Base-by-base conservation (phyloP, 257 asterid species). In the Gynochthodes officinalis region DNA sequence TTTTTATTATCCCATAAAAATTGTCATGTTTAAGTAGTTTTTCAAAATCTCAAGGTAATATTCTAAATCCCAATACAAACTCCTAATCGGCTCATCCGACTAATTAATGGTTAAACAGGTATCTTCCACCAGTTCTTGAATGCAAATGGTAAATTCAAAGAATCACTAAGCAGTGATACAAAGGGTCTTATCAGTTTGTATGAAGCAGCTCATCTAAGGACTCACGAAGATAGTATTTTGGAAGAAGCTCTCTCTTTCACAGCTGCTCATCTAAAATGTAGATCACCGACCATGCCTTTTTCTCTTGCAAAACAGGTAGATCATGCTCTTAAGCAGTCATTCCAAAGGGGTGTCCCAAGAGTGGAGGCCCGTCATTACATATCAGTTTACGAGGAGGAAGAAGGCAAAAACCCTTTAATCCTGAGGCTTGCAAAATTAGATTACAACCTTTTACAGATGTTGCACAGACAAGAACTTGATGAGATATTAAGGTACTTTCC, bases 171-270 rank as follows among this genome's bases (percentile, higher is more conserved):
- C 27, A 27, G 21, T 0, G 78, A 72, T 12, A 69, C 37, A 1
- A 58, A 11, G 9, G 85, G 78, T 37, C 12, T 81, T 3, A 67
- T 86, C 21, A 81, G 76, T 60, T 40, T 86, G 12, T 79, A 72
- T 10, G 86, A 83, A 75, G 85, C 88, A 18, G 62, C 83, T 23
- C 73, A 81, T 73, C 75, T 86, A 1, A 64, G 85, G 42, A 61
- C 79, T 27, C 84, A 73, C 21, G 75, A 65, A 9, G 87, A 86
- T 30, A 76, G 64, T 10, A 54, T 75, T 11, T 73, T 86, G 5
- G 86, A 86, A 30, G 71, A 84, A 0, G 86, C 78, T 39, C 73
- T 84, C 11, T 5, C 6, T 16, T 78, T 74, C 60, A 7, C 77
- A 0, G 68, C 43, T 5, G 16, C 65, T 43, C 77, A 59, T 64